Conservation (phyloP, 768 basidiomycete species). For the Auricularia sp. region DNA sequence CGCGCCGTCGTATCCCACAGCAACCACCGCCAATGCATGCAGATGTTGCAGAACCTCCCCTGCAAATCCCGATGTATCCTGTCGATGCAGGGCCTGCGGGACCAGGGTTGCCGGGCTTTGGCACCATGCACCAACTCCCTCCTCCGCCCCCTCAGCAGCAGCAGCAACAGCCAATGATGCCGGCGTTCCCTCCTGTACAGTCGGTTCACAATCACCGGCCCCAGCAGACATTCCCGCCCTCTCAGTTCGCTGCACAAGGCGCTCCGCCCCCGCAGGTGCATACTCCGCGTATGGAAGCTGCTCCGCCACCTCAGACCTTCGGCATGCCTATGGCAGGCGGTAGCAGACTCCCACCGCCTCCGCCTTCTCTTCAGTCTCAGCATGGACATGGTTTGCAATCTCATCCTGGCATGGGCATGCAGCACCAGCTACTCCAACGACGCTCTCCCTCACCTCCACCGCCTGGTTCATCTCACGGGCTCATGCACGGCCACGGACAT, state of each 20-base stretch:
- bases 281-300: background rate
- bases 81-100: background rate
- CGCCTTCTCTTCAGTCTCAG: background rate
- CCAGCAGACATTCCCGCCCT: slow-evolving; percentile 5
- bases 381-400: background rate
- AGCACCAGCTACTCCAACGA: background rate
- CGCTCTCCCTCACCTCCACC: background rate
- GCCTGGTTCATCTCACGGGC: background rate
- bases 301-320: background rate
- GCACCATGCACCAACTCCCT: slow-evolving; percentile 4
- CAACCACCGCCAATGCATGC: background rate
- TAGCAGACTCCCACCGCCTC: background rate
- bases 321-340: background rate
- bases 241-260: background rate
- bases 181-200: slow-evolving; percentile 2
- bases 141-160: slow-evolving; percentile 7
- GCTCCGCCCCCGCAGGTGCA: background rate
- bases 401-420: background rate
- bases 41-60: background rate
- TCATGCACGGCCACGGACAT: background rate
- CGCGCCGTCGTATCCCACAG: background rate
- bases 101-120: too few relatives aligned
- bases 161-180: background rate
- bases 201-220: background rate
- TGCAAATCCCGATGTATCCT: background rate